These are phyloP conservation scores for Inga oerstediana DNA, from an alignment of 306 rosid genomes.

Conservation along the genomic window DNA sequence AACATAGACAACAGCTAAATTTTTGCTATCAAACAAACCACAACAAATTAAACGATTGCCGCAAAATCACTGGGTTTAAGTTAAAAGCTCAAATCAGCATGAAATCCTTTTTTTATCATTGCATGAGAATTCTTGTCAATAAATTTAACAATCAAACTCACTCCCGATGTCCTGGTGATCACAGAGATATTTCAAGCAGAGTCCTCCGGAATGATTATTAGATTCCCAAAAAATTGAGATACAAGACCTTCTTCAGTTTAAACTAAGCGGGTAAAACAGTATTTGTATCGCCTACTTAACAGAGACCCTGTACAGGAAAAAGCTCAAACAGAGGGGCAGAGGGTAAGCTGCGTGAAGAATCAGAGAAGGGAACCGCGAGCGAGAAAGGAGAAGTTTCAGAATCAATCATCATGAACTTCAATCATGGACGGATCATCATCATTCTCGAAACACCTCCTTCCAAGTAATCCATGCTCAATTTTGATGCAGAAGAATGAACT, in stretches of 20 bases:
- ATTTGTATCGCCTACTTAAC: conserved; percentile 39
- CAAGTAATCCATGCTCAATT: conserved; percentile 5
- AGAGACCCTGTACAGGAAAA: conserved; percentile 37
- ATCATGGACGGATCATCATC: conserved; percentile 35
- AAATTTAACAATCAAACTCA: conserved; percentile 38
- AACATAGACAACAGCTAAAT: conserved; percentile 26
- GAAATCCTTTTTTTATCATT: conserved; percentile 30
- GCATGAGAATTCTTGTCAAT: conserved; percentile 10
- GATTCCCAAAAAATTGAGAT: conserved; percentile 36
- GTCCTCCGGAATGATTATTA: conserved; percentile 31
- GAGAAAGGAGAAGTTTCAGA: conserved; percentile 41
- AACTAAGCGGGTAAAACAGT: conserved; percentile 7
- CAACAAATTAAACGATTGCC: conserved; percentile 27
- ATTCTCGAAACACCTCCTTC: conserved; percentile 8
- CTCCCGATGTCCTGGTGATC: conserved; percentile 28
- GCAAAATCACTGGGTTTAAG: conserved; percentile 29
- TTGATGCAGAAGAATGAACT: neutral
- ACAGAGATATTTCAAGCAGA: conserved; percentile 25
- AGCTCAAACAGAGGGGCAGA: conserved; percentile 12
- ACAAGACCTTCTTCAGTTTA: conserved; percentile 36
- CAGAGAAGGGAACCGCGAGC: conserved; percentile 37
- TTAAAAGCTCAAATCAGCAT: conserved; percentile 33
- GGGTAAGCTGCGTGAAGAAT: neutral
- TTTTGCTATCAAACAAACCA: conserved; percentile 31
- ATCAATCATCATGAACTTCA: conserved; percentile 35